These are phyloP conservation scores for Daldinia concentrica DNA, from an alignment of 495 filamentous ascomycete species.

Conservation along the genomic window DNA sequence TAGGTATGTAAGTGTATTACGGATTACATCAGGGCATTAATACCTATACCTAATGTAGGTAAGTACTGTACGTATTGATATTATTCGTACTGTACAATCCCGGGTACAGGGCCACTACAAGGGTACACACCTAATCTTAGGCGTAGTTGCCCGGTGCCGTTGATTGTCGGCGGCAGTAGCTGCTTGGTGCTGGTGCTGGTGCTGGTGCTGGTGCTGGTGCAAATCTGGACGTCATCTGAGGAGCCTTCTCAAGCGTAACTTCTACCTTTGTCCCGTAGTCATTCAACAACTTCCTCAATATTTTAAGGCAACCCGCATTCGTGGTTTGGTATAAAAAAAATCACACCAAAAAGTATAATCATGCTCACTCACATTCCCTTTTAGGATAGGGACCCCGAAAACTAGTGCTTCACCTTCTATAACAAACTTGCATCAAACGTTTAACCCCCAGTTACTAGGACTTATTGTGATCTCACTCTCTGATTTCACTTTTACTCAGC, in stretches of 20 bases:
- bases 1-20: not conserved
- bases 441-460: constrained; percentile 7
- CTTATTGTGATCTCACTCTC: constrained; percentile 11
- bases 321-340: constrained; percentile 4
- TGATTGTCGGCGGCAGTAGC: not conserved
- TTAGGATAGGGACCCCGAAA: not conserved
- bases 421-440: not conserved
- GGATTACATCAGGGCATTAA: constrained; percentile 1
- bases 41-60: no score
- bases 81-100: not conserved
- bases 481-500: constrained; percentile 11
- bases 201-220: no score
- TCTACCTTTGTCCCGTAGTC: constrained; percentile 24
- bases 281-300: constrained; percentile 4
- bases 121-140: not conserved
- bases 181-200: not conserved
- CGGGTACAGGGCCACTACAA: constrained; percentile 2
- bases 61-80: not conserved
- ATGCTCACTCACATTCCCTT: not conserved
- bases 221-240: constrained; percentile 43
- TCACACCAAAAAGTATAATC: not conserved
- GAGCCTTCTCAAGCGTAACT: constrained; percentile 21
- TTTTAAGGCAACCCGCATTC: not conserved
- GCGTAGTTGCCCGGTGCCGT: constrained; percentile 11
- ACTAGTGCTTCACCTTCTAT: constrained; percentile 10